phyloP scores from a whole-genome alignment of 2,329 filamentous ascomycete genomes.

The Chaetomium globosum region DNA sequence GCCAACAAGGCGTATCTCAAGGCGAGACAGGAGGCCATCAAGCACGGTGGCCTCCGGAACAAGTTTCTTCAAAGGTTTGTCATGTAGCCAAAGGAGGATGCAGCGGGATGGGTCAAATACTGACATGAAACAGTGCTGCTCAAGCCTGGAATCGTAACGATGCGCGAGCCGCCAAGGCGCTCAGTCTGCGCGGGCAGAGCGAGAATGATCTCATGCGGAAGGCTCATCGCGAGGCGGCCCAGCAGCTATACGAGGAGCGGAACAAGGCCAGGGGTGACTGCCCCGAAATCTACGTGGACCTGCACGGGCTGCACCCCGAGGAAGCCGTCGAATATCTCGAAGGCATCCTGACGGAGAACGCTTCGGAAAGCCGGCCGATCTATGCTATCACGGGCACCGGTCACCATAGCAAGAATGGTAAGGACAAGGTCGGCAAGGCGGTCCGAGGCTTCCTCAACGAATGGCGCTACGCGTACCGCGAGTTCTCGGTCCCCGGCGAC shows the following conservation, averaged over 20 bases:
- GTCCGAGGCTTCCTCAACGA: conserved; percentile 89
- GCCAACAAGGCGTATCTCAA: conserved; percentile 95
- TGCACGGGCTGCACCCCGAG: conserved; percentile 97
- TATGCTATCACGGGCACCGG: conserved; percentile 97
- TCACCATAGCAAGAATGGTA: conserved; percentile 97
- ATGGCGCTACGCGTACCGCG: conserved; percentile 92
- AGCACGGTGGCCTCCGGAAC: conserved; percentile 92
- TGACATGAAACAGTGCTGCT: conserved; percentile 66
- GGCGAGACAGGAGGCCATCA: conserved; percentile 92
- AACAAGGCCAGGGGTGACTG: conserved; percentile 67
- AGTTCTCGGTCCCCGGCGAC: conserved; percentile 96
- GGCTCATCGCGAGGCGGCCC: conserved; percentile 90
- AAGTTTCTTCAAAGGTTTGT: conserved; percentile 91
- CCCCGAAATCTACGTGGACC: conserved; percentile 86
- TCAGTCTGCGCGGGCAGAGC: conserved; percentile 90
- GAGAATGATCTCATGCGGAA: conserved; percentile 98
- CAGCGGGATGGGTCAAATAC: neutral
- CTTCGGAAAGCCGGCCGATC: conserved; percentile 70
- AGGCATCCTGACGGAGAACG: conserved; percentile 81
- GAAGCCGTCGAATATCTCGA: conserved; percentile 95
- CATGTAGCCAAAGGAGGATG: too few species aligned
- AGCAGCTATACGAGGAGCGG: conserved; percentile 88
- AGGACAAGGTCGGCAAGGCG: conserved; percentile 96
- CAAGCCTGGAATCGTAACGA: conserved; percentile 99
- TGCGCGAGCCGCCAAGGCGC: conserved; percentile 89